Evolutionary conservation across 2,329 filamentous ascomycete species (phyloP).

Genomic region (Macrophomina phaseolina): DNA sequence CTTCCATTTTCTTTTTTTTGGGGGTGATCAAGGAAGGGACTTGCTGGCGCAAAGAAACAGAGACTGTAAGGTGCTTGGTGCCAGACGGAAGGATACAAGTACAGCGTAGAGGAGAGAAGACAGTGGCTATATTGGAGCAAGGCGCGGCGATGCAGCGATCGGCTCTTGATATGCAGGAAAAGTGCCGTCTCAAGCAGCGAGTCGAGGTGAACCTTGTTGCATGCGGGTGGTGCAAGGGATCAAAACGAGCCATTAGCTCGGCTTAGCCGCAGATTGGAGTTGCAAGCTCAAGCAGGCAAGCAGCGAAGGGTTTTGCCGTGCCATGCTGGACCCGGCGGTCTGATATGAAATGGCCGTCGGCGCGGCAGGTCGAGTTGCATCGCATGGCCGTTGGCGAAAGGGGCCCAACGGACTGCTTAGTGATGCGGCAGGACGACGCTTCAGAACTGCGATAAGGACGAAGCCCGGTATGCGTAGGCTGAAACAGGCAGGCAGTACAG

Average conservation of each 20-base stretch:
- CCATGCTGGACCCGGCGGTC: background rate
- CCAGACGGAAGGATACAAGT: background rate
- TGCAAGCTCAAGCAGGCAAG: background rate
- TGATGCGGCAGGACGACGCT: no score
- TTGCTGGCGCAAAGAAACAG: background rate
- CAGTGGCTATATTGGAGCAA: background rate
- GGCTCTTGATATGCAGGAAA: background rate
- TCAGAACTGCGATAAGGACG: background rate
- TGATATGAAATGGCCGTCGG: background rate
- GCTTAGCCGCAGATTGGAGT: background rate
- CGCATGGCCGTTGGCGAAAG: no score
- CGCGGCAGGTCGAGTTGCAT: background rate
- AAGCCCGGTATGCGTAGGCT: background rate
- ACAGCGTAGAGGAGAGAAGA: background rate
- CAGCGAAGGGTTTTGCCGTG: background rate
- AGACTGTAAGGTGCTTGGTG: background rate
- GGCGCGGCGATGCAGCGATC: background rate
- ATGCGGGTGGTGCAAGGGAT: background rate
- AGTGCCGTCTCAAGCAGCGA: background rate
- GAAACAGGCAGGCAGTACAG: background rate
- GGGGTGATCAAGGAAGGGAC: background rate
- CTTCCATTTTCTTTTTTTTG: background rate
- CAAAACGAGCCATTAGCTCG: background rate
- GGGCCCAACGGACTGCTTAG: no score
- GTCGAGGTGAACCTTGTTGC: background rate